Evolutionary conservation across 164 flowering plant genomes (phyloP).

Genomic region (Berberis vulgaris): DNA sequence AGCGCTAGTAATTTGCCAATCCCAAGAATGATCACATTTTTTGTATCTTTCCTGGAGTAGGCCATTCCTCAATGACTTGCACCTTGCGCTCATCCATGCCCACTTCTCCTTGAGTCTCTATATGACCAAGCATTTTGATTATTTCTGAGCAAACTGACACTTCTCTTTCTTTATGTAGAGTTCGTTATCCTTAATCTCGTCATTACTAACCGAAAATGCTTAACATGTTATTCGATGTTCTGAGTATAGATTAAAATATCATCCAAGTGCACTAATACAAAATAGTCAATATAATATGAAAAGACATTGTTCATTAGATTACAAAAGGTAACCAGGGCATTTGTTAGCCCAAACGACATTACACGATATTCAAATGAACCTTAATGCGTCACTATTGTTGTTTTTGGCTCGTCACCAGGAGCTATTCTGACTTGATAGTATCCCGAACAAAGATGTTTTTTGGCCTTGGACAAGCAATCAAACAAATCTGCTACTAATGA

Average conservation of each 20-base stretch:
- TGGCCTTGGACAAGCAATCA: background rate
- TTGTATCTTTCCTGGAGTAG: background rate
- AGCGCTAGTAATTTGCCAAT: background rate
- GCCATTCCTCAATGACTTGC: constrained; percentile 1
- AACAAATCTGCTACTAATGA: background rate
- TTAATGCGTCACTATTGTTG: background rate
- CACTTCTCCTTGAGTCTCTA: background rate
- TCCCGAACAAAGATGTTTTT: background rate
- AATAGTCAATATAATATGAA: background rate
- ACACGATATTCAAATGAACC: background rate
- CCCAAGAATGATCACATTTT: background rate
- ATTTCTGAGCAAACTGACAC: background rate
- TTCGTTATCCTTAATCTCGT: background rate
- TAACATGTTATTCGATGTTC: background rate
- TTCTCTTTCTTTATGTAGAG: constrained; percentile 1
- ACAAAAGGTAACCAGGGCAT: background rate
- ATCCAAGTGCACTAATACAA: constrained; percentile 2
- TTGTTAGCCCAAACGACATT: background rate
- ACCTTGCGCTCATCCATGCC: constrained; percentile 4
- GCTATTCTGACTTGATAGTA: background rate
- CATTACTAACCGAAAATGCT: background rate
- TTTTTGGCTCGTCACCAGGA: background rate
- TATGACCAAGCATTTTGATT: constrained; percentile 3
- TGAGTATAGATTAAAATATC: background rate
- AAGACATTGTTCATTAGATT: background rate